These are phyloP conservation scores for Eucalyptus polybractea DNA, from an alignment of 345 rosid species.

Conservation along the genomic window DNA sequence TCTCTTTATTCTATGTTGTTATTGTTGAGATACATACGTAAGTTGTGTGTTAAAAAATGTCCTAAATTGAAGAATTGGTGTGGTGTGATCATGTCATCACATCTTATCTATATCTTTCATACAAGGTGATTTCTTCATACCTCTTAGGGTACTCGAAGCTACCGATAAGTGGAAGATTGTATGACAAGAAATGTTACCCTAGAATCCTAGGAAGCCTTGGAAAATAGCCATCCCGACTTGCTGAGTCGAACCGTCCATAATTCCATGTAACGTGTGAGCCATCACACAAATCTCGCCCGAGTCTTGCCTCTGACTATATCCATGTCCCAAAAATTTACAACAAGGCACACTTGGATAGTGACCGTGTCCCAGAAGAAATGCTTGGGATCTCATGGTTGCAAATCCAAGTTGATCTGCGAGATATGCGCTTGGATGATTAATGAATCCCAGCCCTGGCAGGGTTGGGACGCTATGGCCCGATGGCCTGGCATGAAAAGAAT, in stretches of 20 bases:
- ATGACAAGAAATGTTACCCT: too few relatives aligned
- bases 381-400: not conserved
- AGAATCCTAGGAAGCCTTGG: not conserved
- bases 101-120: too few relatives aligned
- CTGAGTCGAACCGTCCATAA: not conserved
- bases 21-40: not conserved
- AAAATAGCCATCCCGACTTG: not conserved
- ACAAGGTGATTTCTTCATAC: too few relatives aligned
- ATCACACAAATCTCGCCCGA: not conserved
- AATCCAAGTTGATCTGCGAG: not conserved
- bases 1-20: not conserved
- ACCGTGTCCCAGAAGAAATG: not conserved
- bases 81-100: too few relatives aligned
- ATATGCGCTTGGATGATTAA: not conserved
- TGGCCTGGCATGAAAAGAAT: not conserved
- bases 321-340: not conserved
- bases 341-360: not conserved
- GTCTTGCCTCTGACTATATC: not conserved
- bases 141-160: too few relatives aligned
- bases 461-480: not conserved
- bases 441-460: not conserved
- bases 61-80: too few relatives aligned
- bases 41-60: not conserved
- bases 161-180: too few relatives aligned
- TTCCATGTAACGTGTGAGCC: not conserved